Conservation (phyloP, 2,329 filamentous ascomycete genomes). For the Mariannaea elegans region DNA sequence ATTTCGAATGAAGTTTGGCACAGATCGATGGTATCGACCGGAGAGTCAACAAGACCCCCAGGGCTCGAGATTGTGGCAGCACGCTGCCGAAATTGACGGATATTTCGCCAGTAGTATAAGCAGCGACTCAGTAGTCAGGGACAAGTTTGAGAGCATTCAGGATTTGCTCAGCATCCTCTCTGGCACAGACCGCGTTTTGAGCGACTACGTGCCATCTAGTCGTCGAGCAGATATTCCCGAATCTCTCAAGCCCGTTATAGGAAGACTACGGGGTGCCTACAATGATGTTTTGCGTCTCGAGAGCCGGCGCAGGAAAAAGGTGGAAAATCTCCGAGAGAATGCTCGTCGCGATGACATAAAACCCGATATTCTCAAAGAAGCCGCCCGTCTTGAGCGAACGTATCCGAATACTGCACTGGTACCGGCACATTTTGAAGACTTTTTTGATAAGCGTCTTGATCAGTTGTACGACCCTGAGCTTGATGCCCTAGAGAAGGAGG, state of each 20-base stretch:
- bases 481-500: slow-evolving; percentile 75
- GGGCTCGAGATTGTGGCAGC: slow-evolving; percentile 75
- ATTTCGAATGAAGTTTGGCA: slow-evolving; percentile 81
- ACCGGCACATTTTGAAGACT: slow-evolving; percentile 88
- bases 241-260: slow-evolving; percentile 80
- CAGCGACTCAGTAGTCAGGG: slow-evolving; percentile 71
- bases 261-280: slow-evolving; percentile 78
- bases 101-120: slow-evolving; percentile 76
- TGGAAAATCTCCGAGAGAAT: slow-evolving; percentile 81
- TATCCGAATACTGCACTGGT: slow-evolving; percentile 87
- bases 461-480: slow-evolving; percentile 81
- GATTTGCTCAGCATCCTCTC: slow-evolving; percentile 78
- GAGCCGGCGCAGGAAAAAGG: slow-evolving; percentile 79
- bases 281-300: slow-evolving; percentile 89
- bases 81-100: slow-evolving; percentile 81
- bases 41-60: slow-evolving; percentile 74
- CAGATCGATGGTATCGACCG: slow-evolving; percentile 81
- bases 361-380: slow-evolving; percentile 82
- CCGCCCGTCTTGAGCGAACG: slow-evolving; percentile 83
- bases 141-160: slow-evolving; percentile 81
- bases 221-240: slow-evolving; percentile 81
- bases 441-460: slow-evolving; percentile 85
- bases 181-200: slow-evolving; percentile 80
- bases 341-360: slow-evolving; percentile 90
- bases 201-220: slow-evolving; percentile 90